Evolutionary conservation across 768 basidiomycete genomes (phyloP), one percentile per base, ranked within the genome.

Genomic region (Serendipita indica): DNA sequence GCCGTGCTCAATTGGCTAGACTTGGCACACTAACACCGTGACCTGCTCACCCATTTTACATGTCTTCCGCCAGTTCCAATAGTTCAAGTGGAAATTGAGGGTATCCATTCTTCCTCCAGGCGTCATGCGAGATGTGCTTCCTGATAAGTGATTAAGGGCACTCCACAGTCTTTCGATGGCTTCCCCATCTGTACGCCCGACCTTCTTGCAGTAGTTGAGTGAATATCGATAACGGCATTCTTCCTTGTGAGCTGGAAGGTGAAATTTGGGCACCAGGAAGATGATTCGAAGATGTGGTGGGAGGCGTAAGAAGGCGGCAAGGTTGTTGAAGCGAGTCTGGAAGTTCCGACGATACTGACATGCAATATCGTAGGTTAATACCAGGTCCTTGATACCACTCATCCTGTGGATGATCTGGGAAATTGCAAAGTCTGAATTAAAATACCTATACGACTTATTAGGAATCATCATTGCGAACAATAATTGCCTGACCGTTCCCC

Each of bases 191-290:
- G 64, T 67, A 2, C 66, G 65, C 7, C 69, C 71, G 27, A 64
- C 63, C 3, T 70, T 66, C 1, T 58, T 33, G 13, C 61, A 57
- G 46, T 67, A 68, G 22, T 69, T 70, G 13, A 76, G 62, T 1
- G 66, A 70, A 45, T 64, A 74, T 1, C 57, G 57, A 14, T 57
- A 59, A 4, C 69, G 69, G 49, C 73, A 74, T 2, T 60, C 22
- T 0, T 63, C 30, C 0, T 64, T 62, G 43, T 77, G 75, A 0
- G 64, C 69, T 2, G 66, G 64, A 14, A 74, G 64, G 25, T 77
- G 75, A 58, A 72, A 73, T 37, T 70, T 70, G 0, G 72, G 75
- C 2, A 76, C 61, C 2, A 69, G 39, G 7, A 54, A 68, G 14
- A 22, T 58, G 16, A 67, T 63, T 22, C 13, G 28, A 13, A 32